Conservation (phyloP, 2,329 filamentous ascomycete species). For the Graphium sp. region DNA sequence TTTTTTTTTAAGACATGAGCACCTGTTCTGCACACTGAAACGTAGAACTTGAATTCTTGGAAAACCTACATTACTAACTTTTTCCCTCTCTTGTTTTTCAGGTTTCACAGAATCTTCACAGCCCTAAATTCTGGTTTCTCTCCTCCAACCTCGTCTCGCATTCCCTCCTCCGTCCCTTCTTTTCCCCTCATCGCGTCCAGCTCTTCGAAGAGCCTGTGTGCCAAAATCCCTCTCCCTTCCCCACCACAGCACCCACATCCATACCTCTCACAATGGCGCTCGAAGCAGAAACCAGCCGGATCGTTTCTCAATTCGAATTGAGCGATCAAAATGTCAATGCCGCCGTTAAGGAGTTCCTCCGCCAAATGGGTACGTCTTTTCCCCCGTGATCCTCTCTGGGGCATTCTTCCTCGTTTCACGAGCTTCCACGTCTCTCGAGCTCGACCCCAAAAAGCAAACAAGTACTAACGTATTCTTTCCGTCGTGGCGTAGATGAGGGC, state of each 20-base stretch:
- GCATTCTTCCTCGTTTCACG: too few species aligned
- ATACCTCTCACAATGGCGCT: conserved; percentile 43
- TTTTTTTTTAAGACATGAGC: too few species aligned
- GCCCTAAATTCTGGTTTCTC: too few species aligned
- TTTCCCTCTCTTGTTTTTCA: too few species aligned
- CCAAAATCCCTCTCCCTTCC: conserved; percentile 35
- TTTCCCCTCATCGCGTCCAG: conserved; percentile 16
- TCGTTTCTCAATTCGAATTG: conserved; percentile 78
- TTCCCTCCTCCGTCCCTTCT: conserved; percentile 7
- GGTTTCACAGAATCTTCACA: too few species aligned
- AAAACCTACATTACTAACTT: too few species aligned
- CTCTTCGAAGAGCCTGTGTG: conserved; percentile 29
- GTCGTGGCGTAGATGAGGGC: conserved; percentile 49
- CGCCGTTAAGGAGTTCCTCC: conserved; percentile 71
- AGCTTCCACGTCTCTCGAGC: background rate
- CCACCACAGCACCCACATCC: conserved; percentile 34
- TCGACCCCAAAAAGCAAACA: background rate
- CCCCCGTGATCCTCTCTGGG: too few species aligned
- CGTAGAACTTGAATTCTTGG: too few species aligned
- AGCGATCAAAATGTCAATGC: conserved; percentile 59
- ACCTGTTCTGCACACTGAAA: too few species aligned
- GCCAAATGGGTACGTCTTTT: conserved; percentile 51
- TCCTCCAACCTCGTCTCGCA: conserved; percentile 4
- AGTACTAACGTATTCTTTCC: background rate
- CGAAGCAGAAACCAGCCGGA: conserved; percentile 55